Evolutionary conservation across 495 filamentous ascomycete species (phyloP), one percentile per base, ranked within the genome.

Genomic region (Haplographium delicatum): DNA sequence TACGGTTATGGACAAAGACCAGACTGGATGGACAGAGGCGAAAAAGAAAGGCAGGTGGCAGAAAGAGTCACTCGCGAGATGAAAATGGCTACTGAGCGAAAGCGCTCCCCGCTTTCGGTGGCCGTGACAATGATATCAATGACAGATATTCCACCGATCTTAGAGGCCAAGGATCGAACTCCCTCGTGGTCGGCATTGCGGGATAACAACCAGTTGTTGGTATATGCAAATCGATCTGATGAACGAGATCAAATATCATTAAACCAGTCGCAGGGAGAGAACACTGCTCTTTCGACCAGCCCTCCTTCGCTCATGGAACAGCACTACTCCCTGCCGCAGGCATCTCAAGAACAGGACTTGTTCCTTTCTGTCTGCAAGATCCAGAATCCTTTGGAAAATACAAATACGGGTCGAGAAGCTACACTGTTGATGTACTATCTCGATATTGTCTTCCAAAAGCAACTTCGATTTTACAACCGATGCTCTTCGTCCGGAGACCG

Each of bases 11-110:
- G 57, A 11, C 46, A 53, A 18, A 56, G 57, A 33, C 67, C 67
- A n/a, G 25, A 49, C 7, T 69, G 66, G 64, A 65, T 70, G 60
- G 62, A 62, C 30, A 54, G 61, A 31, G 58, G 53, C 7, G 47
- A 45, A 10, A 40, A 33, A 16, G 61, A 67, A 31, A 65, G 54
- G 34, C 59, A 55, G 1, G 39, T 44, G 27, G 38, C 44, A 1
- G 25, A 26, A 8, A 35, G 26, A 15, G 26, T 50, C 18, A 43
- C 38, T 15, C 10, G 18, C 10, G 24, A 41, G 11, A 44, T 55
- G 15, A 55, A 50, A 22, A 27, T 34, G 9, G 39, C 34, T 1
- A n/a, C 16, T 19, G 9, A 16, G 7, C 16, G 30, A 33, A 20
- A 45, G 37, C 11, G 15, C 16, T 8, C 25, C 6, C 20, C 40